A percentile compares a stretch with the other conserved stretches of the same genome.
These are phyloP conservation scores for Panaeolus cyanescens DNA, from an alignment of 768 basidiomycete genomes.

Conservation along the genomic window DNA sequence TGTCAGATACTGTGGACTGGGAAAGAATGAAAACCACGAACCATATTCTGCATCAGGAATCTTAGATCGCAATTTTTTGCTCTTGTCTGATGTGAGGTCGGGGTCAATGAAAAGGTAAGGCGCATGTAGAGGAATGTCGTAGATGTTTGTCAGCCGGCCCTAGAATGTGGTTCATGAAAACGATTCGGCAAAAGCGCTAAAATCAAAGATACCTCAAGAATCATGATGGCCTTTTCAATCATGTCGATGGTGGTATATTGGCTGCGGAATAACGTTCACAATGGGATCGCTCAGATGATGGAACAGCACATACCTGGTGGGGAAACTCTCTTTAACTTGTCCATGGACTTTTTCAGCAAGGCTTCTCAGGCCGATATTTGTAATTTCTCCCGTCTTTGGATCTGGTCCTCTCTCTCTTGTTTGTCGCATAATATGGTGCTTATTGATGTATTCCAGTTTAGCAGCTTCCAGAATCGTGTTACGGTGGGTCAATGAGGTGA, in stretches of 20 bases:
- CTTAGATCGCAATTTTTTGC: slow-evolving; percentile 50
- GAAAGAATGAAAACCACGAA: slow-evolving; percentile 22
- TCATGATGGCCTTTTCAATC: slow-evolving; percentile 63
- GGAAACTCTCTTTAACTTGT: slow-evolving; percentile 56
- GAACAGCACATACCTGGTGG: slow-evolving; percentile 49
- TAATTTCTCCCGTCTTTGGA: neutral
- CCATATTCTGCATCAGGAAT: slow-evolving; percentile 46
- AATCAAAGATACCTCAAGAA: slow-evolving; percentile 50
- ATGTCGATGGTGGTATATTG: slow-evolving; percentile 54
- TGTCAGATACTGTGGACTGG: neutral
- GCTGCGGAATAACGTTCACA: slow-evolving; percentile 25
- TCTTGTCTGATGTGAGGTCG: slow-evolving; percentile 54
- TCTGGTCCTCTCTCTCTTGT: slow-evolving; percentile 35
- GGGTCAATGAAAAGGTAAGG: slow-evolving; percentile 83
- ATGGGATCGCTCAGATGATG: neutral
- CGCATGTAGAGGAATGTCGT: slow-evolving; percentile 67
- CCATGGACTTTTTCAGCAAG: slow-evolving; percentile 58
- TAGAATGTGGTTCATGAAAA: slow-evolving; percentile 23
- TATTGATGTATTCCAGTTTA: slow-evolving; percentile 89
- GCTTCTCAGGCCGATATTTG: slow-evolving; percentile 46
- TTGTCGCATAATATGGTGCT: slow-evolving; percentile 71
- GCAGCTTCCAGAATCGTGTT: slow-evolving; percentile 77
- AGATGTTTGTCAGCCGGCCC: slow-evolving; percentile 71
- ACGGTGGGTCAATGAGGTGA: slow-evolving; percentile 76
- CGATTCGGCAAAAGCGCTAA: neutral